Conservation (phyloP, 495 filamentous ascomycete genomes). For the Penicillium goetzii region DNA sequence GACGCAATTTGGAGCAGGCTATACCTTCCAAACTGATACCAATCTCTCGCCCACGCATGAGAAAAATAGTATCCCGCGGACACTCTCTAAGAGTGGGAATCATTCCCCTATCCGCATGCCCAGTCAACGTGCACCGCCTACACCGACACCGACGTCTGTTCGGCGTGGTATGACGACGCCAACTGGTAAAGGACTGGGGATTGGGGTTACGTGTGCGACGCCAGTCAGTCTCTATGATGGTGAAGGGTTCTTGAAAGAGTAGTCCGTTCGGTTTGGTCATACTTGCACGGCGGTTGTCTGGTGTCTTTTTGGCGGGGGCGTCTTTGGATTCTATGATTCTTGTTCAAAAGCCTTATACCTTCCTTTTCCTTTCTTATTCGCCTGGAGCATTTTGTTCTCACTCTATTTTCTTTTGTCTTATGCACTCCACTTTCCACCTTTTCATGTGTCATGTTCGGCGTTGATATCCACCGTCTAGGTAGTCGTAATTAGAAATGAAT, state of each 20-base stretch:
- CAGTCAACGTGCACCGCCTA: conserved; percentile 19
- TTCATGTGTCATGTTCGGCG: conserved; percentile 18
- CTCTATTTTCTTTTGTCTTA: conserved; percentile 14
- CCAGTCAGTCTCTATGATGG: conserved; percentile 55
- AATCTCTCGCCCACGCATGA: conserved; percentile 16
- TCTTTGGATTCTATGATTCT: conserved; percentile 11
- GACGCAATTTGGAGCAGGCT: conserved; percentile 15
- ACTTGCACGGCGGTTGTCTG: conserved; percentile 6
- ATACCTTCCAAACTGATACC: conserved; percentile 20
- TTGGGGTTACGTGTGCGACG: conserved; percentile 41
- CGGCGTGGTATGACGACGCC: conserved; percentile 38
- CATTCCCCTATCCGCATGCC: conserved; percentile 23
- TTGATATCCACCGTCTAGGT: conserved; percentile 30
- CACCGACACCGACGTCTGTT: conserved; percentile 26
- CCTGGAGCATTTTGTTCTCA: conserved; percentile 15
- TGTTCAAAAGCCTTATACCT: conserved; percentile 28
- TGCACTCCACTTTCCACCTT: conserved; percentile 1
- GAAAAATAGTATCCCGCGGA: conserved; percentile 21
- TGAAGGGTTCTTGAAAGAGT: conserved; percentile 54
- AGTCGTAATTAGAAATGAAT: conserved; percentile 29
- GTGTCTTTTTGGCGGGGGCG: conserved; percentile 5
- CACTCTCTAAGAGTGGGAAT: conserved; percentile 16
- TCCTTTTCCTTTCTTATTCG: conserved; percentile 15
- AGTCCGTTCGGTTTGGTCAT: conserved; percentile 11
- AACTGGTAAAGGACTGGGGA: conserved; percentile 36